Evolutionary conservation across 2,329 filamentous ascomycete genomes (phyloP).

Genomic region (Seiridium unicorne): DNA sequence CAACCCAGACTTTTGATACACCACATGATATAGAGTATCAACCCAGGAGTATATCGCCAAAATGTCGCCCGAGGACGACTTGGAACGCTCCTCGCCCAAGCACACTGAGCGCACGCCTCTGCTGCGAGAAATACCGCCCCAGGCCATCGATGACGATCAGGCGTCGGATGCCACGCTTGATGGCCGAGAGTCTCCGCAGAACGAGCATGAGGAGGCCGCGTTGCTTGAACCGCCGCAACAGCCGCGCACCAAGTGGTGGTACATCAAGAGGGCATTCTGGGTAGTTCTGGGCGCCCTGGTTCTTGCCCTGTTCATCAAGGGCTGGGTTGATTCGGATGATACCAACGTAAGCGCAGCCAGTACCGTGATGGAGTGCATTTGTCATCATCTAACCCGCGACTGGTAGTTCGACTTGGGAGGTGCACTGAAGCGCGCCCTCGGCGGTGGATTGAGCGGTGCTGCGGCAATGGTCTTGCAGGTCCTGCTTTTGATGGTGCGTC

Average conservation of each 20-base stretch:
- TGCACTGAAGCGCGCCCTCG: constrained; percentile 43
- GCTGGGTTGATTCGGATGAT: constrained; percentile 42
- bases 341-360: constrained; percentile 29
- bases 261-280: constrained; percentile 35
- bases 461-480: constrained; percentile 49
- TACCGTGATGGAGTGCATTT: too few relatives aligned
- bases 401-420: constrained; percentile 40
- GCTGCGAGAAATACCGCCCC: neutral
- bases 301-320: constrained; percentile 39
- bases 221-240: constrained; percentile 16
- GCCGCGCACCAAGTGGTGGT: constrained; percentile 25
- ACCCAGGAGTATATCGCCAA: neutral
- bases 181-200: neutral
- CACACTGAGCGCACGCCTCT: constrained; percentile 8
- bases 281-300: constrained; percentile 27
- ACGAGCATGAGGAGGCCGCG: constrained; percentile 17
- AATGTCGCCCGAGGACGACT: neutral
- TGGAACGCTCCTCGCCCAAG: neutral
- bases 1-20: neutral
- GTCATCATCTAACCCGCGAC: neutral
- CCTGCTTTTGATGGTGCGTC: constrained; percentile 42
- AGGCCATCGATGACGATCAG: neutral
- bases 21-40: too few relatives aligned
- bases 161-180: neutral
- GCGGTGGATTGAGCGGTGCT: constrained; percentile 44